These are phyloP conservation scores for Cytospora chrysosperma DNA, from an alignment of 2,329 filamentous ascomycete genomes.

Conservation along the genomic window DNA sequence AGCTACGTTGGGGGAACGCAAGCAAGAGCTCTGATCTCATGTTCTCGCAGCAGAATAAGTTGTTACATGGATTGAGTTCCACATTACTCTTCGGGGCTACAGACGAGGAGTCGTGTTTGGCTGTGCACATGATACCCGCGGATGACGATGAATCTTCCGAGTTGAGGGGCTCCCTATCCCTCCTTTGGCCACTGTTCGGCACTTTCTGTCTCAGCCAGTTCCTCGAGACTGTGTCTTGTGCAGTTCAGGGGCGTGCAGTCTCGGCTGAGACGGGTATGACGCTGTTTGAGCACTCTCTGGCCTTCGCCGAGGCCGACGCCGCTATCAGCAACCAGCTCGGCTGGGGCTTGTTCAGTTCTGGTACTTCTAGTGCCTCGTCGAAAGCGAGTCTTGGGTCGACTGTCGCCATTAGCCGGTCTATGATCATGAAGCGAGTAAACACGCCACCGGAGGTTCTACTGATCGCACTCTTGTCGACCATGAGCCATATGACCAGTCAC, in stretches of 20 bases:
- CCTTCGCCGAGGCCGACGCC: constrained; percentile 92
- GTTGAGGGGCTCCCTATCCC: constrained; percentile 73
- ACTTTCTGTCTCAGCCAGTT: constrained; percentile 76
- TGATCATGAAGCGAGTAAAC: constrained; percentile 78
- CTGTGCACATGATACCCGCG: constrained; percentile 68
- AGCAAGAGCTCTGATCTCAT: constrained; percentile 65
- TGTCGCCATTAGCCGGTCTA: constrained; percentile 57
- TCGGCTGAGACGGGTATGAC: constrained; percentile 93
- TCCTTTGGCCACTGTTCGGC: constrained; percentile 73
- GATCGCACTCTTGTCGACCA: constrained; percentile 81
- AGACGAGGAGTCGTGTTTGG: constrained; percentile 72
- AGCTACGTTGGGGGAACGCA: constrained; percentile 67
- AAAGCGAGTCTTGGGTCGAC: constrained; percentile 37
- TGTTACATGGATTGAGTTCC: constrained; percentile 72
- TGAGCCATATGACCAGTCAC: constrained; percentile 86
- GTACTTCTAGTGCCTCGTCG: constrained; percentile 43
- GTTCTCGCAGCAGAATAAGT: constrained; percentile 67
- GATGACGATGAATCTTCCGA: constrained; percentile 53
- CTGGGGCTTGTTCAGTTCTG: constrained; percentile 61
- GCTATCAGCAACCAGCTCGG: constrained; percentile 79
- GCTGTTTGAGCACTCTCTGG: constrained; percentile 91
- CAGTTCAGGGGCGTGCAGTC: constrained; percentile 77
- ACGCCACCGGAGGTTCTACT: constrained; percentile 86
- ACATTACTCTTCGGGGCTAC: constrained; percentile 69
- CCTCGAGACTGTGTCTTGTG: constrained; percentile 82